These are phyloP conservation scores for Apiotrichum veenhuisii DNA, from an alignment of 1,284 basidiomycete species.

Conservation along the genomic window DNA sequence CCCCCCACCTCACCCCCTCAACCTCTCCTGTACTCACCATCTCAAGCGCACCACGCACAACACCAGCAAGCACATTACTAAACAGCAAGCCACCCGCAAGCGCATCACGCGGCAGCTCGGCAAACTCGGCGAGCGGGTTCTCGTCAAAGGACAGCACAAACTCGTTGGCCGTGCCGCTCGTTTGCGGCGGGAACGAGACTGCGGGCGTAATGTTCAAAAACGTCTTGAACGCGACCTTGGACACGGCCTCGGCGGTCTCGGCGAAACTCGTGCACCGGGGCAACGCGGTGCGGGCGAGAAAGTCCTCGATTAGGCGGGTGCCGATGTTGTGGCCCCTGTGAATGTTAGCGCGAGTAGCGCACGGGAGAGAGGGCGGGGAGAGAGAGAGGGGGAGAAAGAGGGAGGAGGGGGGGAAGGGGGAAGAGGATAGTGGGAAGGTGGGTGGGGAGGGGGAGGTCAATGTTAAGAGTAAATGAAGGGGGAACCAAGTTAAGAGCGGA, in stretches of 20 bases:
- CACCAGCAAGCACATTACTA: slow-evolving; percentile 91
- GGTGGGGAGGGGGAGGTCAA: too few relatives aligned
- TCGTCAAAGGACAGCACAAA: slow-evolving; percentile 89
- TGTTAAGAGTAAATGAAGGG: too few relatives aligned
- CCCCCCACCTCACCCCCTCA: not conserved
- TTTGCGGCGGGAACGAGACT: slow-evolving; percentile 62
- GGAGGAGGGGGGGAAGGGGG: not conserved
- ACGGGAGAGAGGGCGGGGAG: not conserved
- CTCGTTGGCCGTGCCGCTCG: slow-evolving; percentile 38
- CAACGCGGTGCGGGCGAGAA: slow-evolving; percentile 81
- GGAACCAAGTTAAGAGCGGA: too few relatives aligned
- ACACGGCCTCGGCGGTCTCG: slow-evolving; percentile 88
- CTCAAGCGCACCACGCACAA: slow-evolving; percentile 86
- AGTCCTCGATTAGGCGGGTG: slow-evolving; percentile 93
- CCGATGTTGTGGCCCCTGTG: slow-evolving; percentile 98
- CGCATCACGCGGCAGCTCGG: slow-evolving; percentile 90
- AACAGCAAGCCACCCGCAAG: slow-evolving; percentile 89
- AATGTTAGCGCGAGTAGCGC: slow-evolving; percentile 37
- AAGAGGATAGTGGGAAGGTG: too few relatives aligned
- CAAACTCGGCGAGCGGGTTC: slow-evolving; percentile 95
- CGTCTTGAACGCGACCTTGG: slow-evolving; percentile 98
- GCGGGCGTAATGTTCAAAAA: slow-evolving; percentile 90
- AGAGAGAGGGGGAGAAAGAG: too few relatives aligned
- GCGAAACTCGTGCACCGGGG: slow-evolving; percentile 85
- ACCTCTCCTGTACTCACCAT: slow-evolving; percentile 65